Evolutionary conservation across 768 basidiomycete species (phyloP), one percentile per base, ranked within the genome.

Genomic region (Kwoniella newhampshirensis): DNA sequence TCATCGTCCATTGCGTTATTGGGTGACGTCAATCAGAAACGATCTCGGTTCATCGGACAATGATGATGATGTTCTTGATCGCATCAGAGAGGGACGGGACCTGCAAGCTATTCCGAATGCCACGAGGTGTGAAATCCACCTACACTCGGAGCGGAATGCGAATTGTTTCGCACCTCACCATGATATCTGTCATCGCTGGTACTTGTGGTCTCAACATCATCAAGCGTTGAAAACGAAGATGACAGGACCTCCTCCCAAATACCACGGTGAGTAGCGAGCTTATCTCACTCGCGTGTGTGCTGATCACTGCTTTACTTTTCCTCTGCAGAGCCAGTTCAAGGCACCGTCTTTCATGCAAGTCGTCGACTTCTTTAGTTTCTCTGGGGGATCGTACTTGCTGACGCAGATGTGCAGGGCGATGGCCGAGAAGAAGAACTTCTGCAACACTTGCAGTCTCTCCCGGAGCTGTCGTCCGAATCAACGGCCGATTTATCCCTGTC

Each of bases 361-460:
- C 13, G 42, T 51, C n/a, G n/a, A n/a, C n/a, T n/a, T n/a, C n/a
- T n/a, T n/a, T n/a, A n/a, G n/a, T n/a, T n/a, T n/a, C n/a, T n/a
- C n/a, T n/a, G n/a, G n/a, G n/a, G n/a, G n/a, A n/a, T n/a, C 9
- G 36, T 11, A 37, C 11, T 6, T 39, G 3, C 1, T 20, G 54
- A n/a, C 53, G 35, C 8, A 25, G 12, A 5, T 42, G 39, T 23
- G 17, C 41, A 69, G 65, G 69, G 71, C 26, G 73, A 71, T 41
- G 71, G 71, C 18, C 59, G 74, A 20, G 74, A 75, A 60, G 64
- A 73, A 46, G 71, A 57, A 8, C 62, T 75, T 1, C 60, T 70
- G 27, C 63, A 70, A 51, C 64, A 69, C 32, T 65, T 75, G 41
- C 56, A 63, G 12, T 63, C 62, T 7, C 57, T 63, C 11, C 49